These are phyloP conservation scores for Tetratostichococcus sp. DNA, from an alignment of 139 green algal species.

Conservation along the genomic window DNA sequence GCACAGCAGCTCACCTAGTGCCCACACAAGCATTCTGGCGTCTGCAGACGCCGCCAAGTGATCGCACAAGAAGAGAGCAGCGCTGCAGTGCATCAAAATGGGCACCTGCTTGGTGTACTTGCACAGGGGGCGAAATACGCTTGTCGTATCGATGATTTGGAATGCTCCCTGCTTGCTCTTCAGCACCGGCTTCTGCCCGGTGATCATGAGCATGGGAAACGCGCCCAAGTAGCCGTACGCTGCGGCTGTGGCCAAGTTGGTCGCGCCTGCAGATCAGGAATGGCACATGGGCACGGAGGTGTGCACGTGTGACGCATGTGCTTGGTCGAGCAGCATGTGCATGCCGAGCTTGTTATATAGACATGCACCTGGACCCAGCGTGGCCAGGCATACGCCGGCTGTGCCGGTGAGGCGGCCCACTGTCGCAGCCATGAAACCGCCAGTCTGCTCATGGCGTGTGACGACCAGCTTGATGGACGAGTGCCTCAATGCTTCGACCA, in stretches of 20 bases:
- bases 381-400: constrained; percentile 27
- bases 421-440: constrained; percentile 38
- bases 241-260: constrained; percentile 31
- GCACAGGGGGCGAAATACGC: constrained; percentile 23
- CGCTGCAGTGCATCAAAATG: neutral
- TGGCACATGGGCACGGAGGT: neutral
- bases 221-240: constrained; percentile 31
- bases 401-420: constrained; percentile 37
- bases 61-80: too few species aligned
- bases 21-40: too few species aligned
- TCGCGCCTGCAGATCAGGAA: constrained; percentile 5
- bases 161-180: constrained; percentile 44
- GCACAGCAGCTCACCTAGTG: too few species aligned
- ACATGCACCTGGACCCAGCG: constrained; percentile 27
- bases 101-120: constrained; percentile 33
- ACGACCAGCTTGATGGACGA: constrained; percentile 30
- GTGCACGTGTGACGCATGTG: neutral
- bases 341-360: neutral
- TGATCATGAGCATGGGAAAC: constrained; percentile 32
- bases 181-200: constrained; percentile 40
- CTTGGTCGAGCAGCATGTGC: too few species aligned
- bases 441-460: constrained; percentile 38
- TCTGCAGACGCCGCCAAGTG: too few species aligned
- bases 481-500: constrained; percentile 27
- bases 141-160: constrained; percentile 37